Evolutionary conservation across 2,329 filamentous ascomycete genomes (phyloP).

Genomic region (Cordyceps sp.): DNA sequence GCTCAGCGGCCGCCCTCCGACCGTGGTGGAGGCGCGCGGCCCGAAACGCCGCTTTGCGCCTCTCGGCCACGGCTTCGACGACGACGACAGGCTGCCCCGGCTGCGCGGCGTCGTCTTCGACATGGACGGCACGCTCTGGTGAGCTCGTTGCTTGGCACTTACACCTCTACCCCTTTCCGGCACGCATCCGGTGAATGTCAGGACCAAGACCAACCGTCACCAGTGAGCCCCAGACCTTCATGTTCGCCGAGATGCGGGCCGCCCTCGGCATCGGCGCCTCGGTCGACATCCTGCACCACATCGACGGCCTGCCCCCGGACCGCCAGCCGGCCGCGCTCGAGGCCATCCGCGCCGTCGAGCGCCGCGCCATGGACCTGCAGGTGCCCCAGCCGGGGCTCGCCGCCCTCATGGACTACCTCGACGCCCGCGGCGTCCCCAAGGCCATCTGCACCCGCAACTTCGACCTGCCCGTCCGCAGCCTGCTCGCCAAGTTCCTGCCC

Average conservation of each 20-base stretch:
- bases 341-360: slow-evolving; percentile 65
- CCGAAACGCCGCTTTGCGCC: slow-evolving; percentile 6
- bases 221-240: slow-evolving; percentile 84
- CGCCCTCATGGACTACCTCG: slow-evolving; percentile 68
- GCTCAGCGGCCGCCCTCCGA: too few relatives aligned
- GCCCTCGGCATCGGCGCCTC: slow-evolving; percentile 56
- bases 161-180: background rate
- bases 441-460: slow-evolving; percentile 94
- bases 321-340: slow-evolving; percentile 48
- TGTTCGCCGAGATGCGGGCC: slow-evolving; percentile 77
- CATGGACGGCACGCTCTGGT: slow-evolving; percentile 91
- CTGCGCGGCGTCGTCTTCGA: slow-evolving; percentile 64
- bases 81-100: slow-evolving; percentile 17
- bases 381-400: slow-evolving; percentile 66
- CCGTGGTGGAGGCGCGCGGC: too few relatives aligned
- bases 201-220: too few relatives aligned
- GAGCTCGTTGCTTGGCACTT: slow-evolving; percentile 2
- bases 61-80: background rate
- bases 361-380: slow-evolving; percentile 63
- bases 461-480: slow-evolving; percentile 57
- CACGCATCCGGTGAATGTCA: background rate
- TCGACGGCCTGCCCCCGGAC: slow-evolving; percentile 52
- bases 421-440: slow-evolving; percentile 49
- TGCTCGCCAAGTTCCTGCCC: slow-evolving; percentile 59
- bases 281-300: slow-evolving; percentile 77